A percentile compares a stretch with the other conserved stretches of the same genome.
Evolutionary conservation across 768 basidiomycete genomes (phyloP).

Genomic region (Rhizopogon vulgaris): DNA sequence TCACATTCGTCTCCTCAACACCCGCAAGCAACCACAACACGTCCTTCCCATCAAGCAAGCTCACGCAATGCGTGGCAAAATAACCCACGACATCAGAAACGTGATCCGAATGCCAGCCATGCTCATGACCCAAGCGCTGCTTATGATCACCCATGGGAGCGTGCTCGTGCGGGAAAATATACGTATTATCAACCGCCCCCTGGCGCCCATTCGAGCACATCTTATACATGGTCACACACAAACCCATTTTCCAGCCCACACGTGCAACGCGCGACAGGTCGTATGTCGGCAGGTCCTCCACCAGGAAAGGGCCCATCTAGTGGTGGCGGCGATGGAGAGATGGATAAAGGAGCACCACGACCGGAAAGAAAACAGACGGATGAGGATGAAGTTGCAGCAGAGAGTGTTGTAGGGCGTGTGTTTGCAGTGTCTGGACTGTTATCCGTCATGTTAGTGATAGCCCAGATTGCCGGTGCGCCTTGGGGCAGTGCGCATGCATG

Average conservation of each 20-base stretch:
- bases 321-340: constrained; percentile 1
- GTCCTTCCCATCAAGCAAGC: constrained; percentile 19
- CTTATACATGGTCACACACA: constrained; percentile 2
- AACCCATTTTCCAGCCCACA: constrained; percentile 20
- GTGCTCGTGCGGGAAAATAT: neutral
- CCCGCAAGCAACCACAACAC: constrained; percentile 24
- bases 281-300: constrained; percentile 4
- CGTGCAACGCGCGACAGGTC: constrained; percentile 24
- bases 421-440: constrained; percentile 24
- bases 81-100: constrained; percentile 8
- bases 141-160: constrained; percentile 10
- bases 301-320: neutral
- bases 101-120: constrained; percentile 8
- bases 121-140: constrained; percentile 3
- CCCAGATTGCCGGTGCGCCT: constrained; percentile 5
- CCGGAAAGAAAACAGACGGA: constrained; percentile 8
- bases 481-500: constrained; percentile 1
- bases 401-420: constrained; percentile 20
- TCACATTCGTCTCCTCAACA: constrained; percentile 12
- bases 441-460: constrained; percentile 19
- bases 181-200: constrained; percentile 2
- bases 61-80: constrained; percentile 21
- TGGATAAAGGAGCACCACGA: neutral
- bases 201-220: neutral
- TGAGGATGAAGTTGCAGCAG: constrained; percentile 16